phyloP scores from a whole-genome alignment of 2,329 filamentous ascomycete genomes.

The Elsinoe australis region DNA sequence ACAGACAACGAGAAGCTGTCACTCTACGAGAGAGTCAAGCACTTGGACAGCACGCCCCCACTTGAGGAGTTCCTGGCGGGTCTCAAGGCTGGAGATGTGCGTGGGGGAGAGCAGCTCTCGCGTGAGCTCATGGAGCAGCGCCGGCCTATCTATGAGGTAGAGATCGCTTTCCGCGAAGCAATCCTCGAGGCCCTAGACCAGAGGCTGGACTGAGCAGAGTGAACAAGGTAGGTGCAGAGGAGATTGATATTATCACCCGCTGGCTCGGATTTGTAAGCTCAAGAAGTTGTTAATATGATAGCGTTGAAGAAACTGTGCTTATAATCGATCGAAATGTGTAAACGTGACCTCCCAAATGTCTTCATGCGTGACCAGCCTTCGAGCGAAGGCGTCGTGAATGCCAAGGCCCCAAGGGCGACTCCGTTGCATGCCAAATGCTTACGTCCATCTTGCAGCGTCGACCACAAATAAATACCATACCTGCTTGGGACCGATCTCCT shows the following conservation, averaged over 20 bases:
- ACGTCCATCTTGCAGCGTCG: too few relatives aligned
- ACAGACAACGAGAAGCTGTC: background rate
- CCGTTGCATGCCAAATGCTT: too few relatives aligned
- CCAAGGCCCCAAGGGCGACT: too few relatives aligned
- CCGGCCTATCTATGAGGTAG: constrained; percentile 1
- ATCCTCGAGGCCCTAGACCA: constrained; percentile 2
- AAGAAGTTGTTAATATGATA: too few relatives aligned
- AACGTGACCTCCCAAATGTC: too few relatives aligned
- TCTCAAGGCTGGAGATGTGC: background rate
- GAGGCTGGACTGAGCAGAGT: background rate
- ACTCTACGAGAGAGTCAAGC: constrained; percentile 3
- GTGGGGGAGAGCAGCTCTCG: background rate
- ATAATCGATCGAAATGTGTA: too few relatives aligned
- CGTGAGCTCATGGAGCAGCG: constrained; percentile 1
- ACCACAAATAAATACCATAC: too few relatives aligned
- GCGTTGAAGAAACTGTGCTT: too few relatives aligned
- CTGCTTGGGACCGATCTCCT: too few relatives aligned
- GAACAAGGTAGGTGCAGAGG: constrained; percentile 2
- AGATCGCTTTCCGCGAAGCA: constrained; percentile 6
- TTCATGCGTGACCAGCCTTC: too few relatives aligned
- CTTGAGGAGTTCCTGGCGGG: background rate
- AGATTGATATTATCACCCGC: background rate
- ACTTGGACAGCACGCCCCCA: background rate
- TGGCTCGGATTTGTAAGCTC: too few relatives aligned
- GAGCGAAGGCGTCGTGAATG: too few relatives aligned